Base-by-base conservation (phyloP, 176 grass and related monocot genomes). In the Metroxylon sagu region DNA sequence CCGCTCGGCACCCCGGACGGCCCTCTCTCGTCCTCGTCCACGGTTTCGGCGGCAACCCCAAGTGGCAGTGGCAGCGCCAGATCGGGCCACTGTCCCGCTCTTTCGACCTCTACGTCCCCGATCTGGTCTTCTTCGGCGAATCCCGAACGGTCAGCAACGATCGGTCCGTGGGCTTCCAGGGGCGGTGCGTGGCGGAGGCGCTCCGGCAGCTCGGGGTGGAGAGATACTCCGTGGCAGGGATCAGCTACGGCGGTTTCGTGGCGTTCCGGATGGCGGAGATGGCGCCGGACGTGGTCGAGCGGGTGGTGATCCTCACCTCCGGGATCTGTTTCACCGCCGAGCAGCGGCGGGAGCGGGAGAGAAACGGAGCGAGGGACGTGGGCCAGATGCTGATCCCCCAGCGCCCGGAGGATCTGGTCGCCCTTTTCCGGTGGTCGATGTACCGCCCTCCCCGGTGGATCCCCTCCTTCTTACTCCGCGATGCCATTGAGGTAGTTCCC, bases 121-220 rank as follows among this genome's bases (percentile, higher is more conserved):
- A 83, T 61, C 74, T 83, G 17, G 12, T 83, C 48, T 83, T 83
- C 74, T 83, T 83, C 57, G 80, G 80, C 12, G 25, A 56, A 21
- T 78, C 80, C 14, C 59, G 57, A 57, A 70, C 80, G 26, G 18
- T 14, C 67, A 63, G 71, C 16, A 50, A 74, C 21, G 68, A 85
- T 31, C 92, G 84, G 16, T 85, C 87, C 27, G 69, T 97, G 5
- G 75, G 67, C 2, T 88, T 85, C 83, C 92, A 97, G 74, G 87
- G 87, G 7, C 35, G 71, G 16, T 85, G 81, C 84, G 64, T 78
- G 54, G 84, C 83, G 16, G 83, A 74, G 52, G 92, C 80, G 55
- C 91, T 88, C 87, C 79, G 64, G 4, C 59, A 71, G 62, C 87
- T 97, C 52, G 83, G 81, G 14, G 73, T 80, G 29, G 16, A 14